phyloP scores from a whole-genome alignment of 106 monocot genomes.

The Allium fistulosum region DNA sequence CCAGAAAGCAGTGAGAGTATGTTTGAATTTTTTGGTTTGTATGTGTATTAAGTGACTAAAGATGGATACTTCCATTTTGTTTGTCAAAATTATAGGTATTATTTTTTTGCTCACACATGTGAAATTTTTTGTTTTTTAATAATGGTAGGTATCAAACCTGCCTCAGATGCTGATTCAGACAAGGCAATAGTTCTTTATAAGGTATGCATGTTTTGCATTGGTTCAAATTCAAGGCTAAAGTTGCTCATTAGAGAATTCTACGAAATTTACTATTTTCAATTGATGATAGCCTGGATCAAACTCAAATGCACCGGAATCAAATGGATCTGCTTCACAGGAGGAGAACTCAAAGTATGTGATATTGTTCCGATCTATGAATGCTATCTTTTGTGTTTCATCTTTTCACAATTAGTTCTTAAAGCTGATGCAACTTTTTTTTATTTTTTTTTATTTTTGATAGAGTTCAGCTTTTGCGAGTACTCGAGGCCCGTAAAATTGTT shows the following conservation, averaged over 20 bases:
- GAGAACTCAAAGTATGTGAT: constrained; percentile 65
- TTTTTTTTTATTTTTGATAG: constrained; percentile 23
- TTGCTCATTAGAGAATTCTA: neutral
- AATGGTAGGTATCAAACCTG: constrained; percentile 32
- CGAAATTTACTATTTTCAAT: constrained; percentile 10
- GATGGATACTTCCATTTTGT: neutral
- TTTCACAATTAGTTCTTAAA: neutral
- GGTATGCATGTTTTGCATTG: constrained; percentile 21
- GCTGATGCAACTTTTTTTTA: too few species aligned
- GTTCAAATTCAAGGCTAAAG: neutral
- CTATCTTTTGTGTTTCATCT: constrained; percentile 1
- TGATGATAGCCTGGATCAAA: constrained; percentile 40
- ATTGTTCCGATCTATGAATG: neutral
- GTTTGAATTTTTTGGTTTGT: neutral
- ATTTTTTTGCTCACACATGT: too few species aligned
- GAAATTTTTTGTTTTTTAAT: neutral
- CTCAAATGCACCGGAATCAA: constrained; percentile 33
- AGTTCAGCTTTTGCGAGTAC: constrained; percentile 72
- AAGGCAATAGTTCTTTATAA: constrained; percentile 55
- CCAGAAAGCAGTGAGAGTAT: constrained; percentile 19
- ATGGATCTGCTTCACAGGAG: constrained; percentile 28
- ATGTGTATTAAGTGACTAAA: neutral
- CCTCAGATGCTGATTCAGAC: constrained; percentile 19
- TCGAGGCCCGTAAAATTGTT: constrained; percentile 65
- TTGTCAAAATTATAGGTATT: too few species aligned